Base-by-base conservation (phyloP, 306 rosid genomes). In the Sicyos edulis region DNA sequence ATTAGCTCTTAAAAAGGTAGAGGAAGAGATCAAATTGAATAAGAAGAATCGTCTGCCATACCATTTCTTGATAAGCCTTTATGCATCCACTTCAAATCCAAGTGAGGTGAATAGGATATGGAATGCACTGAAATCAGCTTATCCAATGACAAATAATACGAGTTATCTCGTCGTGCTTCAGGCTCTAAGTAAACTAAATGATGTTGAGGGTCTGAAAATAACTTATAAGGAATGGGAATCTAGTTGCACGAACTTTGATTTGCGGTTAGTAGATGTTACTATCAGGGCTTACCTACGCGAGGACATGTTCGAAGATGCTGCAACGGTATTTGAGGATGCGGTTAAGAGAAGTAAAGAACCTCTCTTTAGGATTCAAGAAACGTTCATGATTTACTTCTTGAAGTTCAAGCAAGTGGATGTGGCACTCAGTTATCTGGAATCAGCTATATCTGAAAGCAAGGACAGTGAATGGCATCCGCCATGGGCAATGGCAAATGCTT, bases 211-310 rank as follows among this genome's bases (percentile, higher is more conserved):
- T 60, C 58, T 89, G 70, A 75, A 73, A 59, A 75, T 75, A 58
- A 82, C 79, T 76, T 91, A 82, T 45, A 71, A 86, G 75, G 95
- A 87, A 78, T 93, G 99, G 99, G 82, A 87, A 78, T 84, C 96
- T 63, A 44, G 32, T 74, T 84, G 81, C 80, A 57, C 26, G 40
- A 68, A 9, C 75, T 86, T 84, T 47, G 97, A 91, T 79, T 16
- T 42, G 47, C 88, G 96, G 80, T 74, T 93, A 69, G 80, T 53
- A n/a, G 37, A 22, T 49, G 71, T 69, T 60, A 85, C 57, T 12
- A 74, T 91, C 17, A 67, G 80, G 58, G 87, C 87, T 71, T 91
- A 83, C 85, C 82, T 93, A 76, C 79, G 60, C 29, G 85, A 82
- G 19, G 78, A 71, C 81, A 79, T 81, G 86, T 49, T 49, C 64